Percentiles rank a stretch among this genome's conserved stretches.
Evolutionary conservation across 2,329 filamentous ascomycete genomes (phyloP).

Genomic region (Sphaerulina populicola): DNA sequence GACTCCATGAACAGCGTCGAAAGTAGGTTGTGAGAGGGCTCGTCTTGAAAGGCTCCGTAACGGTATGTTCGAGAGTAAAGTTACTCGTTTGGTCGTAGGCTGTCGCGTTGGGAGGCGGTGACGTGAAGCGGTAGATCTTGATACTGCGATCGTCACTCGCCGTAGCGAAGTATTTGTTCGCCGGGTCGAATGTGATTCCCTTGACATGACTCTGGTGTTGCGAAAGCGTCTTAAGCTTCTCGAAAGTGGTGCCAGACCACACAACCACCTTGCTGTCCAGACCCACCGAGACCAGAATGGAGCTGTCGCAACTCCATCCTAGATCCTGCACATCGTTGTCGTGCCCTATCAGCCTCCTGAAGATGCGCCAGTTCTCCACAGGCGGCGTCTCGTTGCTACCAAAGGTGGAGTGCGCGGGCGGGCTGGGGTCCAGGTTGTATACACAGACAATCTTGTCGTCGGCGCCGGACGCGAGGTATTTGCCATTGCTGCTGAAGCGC

Average conservation of each 20-base stretch:
- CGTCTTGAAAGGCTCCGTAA: slow-evolving; percentile 75
- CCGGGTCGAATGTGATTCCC: slow-evolving; percentile 95
- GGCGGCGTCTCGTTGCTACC: slow-evolving; percentile 82
- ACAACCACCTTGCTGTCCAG: slow-evolving; percentile 96
- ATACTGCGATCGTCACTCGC: slow-evolving; percentile 95
- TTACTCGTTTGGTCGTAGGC: slow-evolving; percentile 95
- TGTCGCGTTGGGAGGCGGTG: slow-evolving; percentile 81
- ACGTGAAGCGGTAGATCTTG: slow-evolving; percentile 91
- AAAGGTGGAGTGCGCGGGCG: slow-evolving; percentile 68
- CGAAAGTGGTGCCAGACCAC: slow-evolving; percentile 96
- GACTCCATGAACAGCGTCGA: slow-evolving; percentile 91
- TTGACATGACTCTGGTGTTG: slow-evolving; percentile 97
- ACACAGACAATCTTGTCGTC: slow-evolving; percentile 99
- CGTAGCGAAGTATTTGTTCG: slow-evolving; percentile 98
- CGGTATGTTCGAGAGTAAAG: slow-evolving; percentile 88
- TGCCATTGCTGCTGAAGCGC: slow-evolving; percentile 88
- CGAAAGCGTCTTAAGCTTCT: slow-evolving; percentile 89
- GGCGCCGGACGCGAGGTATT: slow-evolving; percentile 91
- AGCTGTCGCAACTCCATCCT: slow-evolving; percentile 93
- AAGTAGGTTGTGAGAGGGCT: slow-evolving; percentile 97
- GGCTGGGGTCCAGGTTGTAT: slow-evolving; percentile 79
- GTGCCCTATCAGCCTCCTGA: slow-evolving; percentile 85
- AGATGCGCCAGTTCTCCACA: slow-evolving; percentile 96
- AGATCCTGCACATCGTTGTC: slow-evolving; percentile 98
- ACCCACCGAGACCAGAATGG: slow-evolving; percentile 89